These are phyloP conservation scores for Clohesyomyces aquaticus DNA, from an alignment of 495 filamentous ascomycete species.

Conservation along the genomic window DNA sequence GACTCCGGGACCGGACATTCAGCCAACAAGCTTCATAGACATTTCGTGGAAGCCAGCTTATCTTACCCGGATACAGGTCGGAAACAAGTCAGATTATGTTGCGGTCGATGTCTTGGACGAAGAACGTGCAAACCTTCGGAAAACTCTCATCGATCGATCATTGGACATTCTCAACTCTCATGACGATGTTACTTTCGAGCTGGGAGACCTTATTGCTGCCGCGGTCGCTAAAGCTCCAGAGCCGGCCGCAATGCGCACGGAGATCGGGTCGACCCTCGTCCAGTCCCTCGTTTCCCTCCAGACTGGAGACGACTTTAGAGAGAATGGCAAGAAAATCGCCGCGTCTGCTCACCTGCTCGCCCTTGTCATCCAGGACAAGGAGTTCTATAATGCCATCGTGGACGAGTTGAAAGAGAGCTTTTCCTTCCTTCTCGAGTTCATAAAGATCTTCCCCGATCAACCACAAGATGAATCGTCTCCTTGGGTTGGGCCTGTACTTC, in stretches of 20 bases:
- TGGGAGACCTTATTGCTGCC: conserved; percentile 81
- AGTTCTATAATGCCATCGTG: conserved; percentile 78
- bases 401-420: conserved; percentile 80
- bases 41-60: conserved; percentile 23
- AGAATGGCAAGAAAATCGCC: conserved; percentile 79
- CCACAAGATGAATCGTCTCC: conserved; percentile 74
- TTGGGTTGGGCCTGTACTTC: conserved; percentile 88
- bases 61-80: conserved; percentile 24
- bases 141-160: conserved; percentile 82
- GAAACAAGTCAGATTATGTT: conserved; percentile 49
- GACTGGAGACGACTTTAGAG: conserved; percentile 70
- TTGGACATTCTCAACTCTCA: conserved; percentile 88
- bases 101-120: conserved; percentile 84
- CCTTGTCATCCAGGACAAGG: conserved; percentile 77
- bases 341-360: conserved; percentile 93
- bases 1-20: background rate
- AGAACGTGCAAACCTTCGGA: conserved; percentile 70
- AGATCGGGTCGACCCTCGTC: conserved; percentile 81
- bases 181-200: conserved; percentile 85
- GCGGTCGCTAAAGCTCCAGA: conserved; percentile 71
- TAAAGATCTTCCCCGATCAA: conserved; percentile 71
- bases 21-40: background rate
- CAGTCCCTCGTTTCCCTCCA: conserved; percentile 85
- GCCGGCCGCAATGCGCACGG: conserved; percentile 65
- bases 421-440: conserved; percentile 71